phyloP scores from a whole-genome alignment of 2,329 filamentous ascomycete genomes.

The Coleophoma cylindrospora region DNA sequence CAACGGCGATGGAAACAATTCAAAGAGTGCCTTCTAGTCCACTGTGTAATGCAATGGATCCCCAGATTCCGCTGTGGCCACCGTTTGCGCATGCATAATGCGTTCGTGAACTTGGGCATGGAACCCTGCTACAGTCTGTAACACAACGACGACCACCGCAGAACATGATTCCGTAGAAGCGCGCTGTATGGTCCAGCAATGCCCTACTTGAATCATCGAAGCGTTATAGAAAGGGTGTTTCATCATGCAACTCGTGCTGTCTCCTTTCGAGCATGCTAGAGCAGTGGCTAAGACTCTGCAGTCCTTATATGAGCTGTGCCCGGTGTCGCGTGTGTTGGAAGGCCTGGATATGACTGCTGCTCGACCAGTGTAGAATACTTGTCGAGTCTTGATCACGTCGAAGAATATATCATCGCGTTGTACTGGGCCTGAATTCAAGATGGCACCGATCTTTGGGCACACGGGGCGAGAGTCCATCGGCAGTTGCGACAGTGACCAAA shows the following conservation, averaged over 20 bases:
- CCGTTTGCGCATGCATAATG: background rate
- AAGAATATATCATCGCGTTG: no score
- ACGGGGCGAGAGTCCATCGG: background rate
- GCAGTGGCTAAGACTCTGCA: conserved; percentile 5
- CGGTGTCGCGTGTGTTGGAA: background rate
- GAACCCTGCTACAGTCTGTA: background rate
- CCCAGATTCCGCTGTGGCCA: background rate
- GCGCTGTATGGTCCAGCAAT: background rate
- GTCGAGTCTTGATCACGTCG: no score
- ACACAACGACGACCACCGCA: background rate
- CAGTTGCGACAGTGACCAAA: conserved; percentile 5
- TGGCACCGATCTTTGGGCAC: conserved; percentile 1
- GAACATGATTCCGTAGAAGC: background rate
- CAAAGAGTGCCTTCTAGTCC: background rate
- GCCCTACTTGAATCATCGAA: conserved; percentile 5
- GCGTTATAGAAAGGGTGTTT: conserved; percentile 10
- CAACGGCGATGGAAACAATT: background rate
- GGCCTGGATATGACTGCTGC: no score
- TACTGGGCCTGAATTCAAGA: background rate
- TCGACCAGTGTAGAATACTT: no score
- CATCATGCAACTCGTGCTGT: conserved; percentile 11
- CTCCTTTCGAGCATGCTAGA: conserved; percentile 1
- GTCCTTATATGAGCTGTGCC: background rate
- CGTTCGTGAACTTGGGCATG: background rate
- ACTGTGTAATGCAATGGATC: background rate